Evolutionary conservation across 306 rosid genomes (phyloP), one percentile per base, ranked within the genome.

Genomic region (Prunus armeniaca): DNA sequence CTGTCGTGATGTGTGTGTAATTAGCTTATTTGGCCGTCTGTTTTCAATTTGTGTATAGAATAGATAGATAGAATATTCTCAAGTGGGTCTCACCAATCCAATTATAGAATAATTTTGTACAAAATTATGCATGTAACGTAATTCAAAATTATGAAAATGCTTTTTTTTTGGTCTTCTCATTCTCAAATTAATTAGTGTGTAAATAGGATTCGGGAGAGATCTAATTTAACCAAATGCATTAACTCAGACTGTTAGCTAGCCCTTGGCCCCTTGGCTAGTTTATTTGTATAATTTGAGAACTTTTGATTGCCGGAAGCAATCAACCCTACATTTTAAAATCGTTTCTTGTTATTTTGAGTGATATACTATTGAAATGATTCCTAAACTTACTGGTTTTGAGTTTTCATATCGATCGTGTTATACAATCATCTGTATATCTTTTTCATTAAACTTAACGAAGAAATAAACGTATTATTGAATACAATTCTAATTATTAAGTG

Each of bases 11-110:
- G 55, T 63, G 12, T 56, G 25, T 71, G 78, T 79, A 71, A 71
- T 75, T 71, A 30, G 80, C 83, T 70, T 54, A 69, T 25, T 67
- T 20, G 24, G 81, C 51, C 74, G 77, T 65, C 51, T 7, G 47
- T 19, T 74, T 78, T 28, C 20, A 47, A 11, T 27, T 19, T 76
- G 10, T 12, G 47, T 9, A 28, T 62, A 7, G 10, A 83, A 6
- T 38, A 38, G 43, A 38, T 6, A 34, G 41, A 14, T 75, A 49
- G 19, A 83, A 41, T 75, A 65, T 49, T 46, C 43, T 49, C 1
- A 32, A 46, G 28, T 32, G 27, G 69, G 71, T 12, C 45, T 60
- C 66, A 47, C 17, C n/a, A 52, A 9, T 74, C 51, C 51, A 24
- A 67, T 13, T 43, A 60, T 60, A 24, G 12, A 3, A 38, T 38